phyloP scores from a whole-genome alignment of 2,329 filamentous ascomycete species.

The Magnaporthales sp. region DNA sequence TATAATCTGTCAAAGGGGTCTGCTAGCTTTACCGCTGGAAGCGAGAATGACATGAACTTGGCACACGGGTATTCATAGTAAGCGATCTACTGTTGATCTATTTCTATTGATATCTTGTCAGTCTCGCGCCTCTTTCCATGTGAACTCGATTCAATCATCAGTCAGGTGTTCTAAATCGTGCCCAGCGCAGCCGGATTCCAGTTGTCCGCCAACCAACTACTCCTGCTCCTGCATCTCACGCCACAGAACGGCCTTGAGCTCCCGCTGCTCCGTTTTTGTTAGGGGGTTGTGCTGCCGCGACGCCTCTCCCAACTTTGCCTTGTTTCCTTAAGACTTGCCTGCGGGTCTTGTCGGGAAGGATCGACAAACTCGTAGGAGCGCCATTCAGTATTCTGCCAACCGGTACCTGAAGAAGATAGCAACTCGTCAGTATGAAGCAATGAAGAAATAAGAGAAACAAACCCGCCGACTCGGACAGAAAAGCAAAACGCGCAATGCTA shows the following conservation, averaged over 20 bases:
- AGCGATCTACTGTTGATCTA: neutral
- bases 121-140: neutral
- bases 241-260: slow-evolving; percentile 31
- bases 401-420: slow-evolving; percentile 44
- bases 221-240: slow-evolving; percentile 21
- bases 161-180: neutral
- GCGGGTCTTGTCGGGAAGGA: slow-evolving; percentile 35
- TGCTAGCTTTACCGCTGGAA: neutral
- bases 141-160: neutral
- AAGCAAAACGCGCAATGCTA: neutral
- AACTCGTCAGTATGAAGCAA: neutral
- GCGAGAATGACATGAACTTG: neutral
- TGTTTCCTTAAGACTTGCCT: slow-evolving; percentile 40
- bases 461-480: neutral
- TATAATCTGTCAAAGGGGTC: neutral
- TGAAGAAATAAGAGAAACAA: neutral
- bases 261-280: slow-evolving; percentile 35
- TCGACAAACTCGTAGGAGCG: slow-evolving; percentile 59
- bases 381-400: slow-evolving; percentile 67
- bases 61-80: neutral
- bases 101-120: neutral
- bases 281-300: slow-evolving; percentile 29
- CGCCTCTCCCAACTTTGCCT: slow-evolving; percentile 36
- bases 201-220: slow-evolving; percentile 4
- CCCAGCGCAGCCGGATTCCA: neutral